These are phyloP conservation scores for Paraphaeosphaeria minitans DNA, from an alignment of 2,329 filamentous ascomycete genomes.

Conservation along the genomic window DNA sequence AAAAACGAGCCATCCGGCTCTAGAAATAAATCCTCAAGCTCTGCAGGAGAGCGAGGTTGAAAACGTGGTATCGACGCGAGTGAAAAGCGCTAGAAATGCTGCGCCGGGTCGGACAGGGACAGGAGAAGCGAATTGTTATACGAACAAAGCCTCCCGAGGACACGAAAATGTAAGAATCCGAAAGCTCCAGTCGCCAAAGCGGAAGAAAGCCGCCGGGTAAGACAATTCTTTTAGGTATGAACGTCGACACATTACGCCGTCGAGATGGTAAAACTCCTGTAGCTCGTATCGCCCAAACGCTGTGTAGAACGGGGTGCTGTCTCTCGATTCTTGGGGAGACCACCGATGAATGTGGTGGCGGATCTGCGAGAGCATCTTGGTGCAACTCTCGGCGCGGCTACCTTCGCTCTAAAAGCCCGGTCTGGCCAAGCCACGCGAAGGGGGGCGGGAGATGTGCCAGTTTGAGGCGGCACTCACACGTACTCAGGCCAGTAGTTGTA, in stretches of 20 bases:
- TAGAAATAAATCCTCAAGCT: constrained; percentile 8
- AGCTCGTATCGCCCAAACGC: background rate
- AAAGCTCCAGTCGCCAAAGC: constrained; percentile 3
- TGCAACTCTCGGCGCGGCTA: constrained; percentile 16
- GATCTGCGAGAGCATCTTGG: background rate
- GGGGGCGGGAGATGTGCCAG: constrained; percentile 6
- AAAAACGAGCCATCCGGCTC: constrained; percentile 3
- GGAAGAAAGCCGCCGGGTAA: background rate
- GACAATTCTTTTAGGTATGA: background rate
- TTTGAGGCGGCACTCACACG: constrained; percentile 40
- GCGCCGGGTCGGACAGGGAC: background rate
- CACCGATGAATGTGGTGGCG: background rate
- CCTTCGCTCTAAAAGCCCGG: constrained; percentile 13
- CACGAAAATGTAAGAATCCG: background rate
- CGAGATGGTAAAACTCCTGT: background rate
- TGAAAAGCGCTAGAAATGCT: background rate
- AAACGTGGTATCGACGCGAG: constrained; percentile 7
- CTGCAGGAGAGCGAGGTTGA: constrained; percentile 9
- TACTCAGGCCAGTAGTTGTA: constrained; percentile 60
- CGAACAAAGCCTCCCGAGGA: background rate
- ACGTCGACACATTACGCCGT: constrained; percentile 4
- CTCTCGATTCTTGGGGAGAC: background rate
- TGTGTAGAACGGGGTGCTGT: background rate
- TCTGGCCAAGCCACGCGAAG: constrained; percentile 15
- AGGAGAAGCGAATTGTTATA: constrained; percentile 10